Percentiles rank a stretch among this genome's conserved stretches.
Conservation (phyloP, 768 basidiomycete genomes). For the Polyporus arcularius region DNA sequence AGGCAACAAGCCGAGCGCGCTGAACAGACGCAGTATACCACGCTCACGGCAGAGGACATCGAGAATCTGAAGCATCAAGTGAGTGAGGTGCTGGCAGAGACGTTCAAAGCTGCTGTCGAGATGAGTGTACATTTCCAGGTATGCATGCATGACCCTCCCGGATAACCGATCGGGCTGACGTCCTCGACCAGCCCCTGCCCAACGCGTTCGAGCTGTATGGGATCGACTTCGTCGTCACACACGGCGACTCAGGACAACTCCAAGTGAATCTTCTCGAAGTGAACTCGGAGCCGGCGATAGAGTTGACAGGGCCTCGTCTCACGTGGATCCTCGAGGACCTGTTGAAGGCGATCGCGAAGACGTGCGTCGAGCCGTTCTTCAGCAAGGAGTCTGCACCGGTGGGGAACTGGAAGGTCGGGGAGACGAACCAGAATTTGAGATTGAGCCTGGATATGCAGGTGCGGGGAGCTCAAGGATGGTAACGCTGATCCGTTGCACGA, state of each 20-base stretch:
- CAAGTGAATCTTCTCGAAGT: slow-evolving; percentile 83
- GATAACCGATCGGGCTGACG: neutral
- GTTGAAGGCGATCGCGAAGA: slow-evolving; percentile 67
- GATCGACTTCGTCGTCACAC: slow-evolving; percentile 83
- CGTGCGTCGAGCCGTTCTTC: slow-evolving; percentile 74
- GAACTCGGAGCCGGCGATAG: slow-evolving; percentile 96
- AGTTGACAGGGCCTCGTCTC: slow-evolving; percentile 83
- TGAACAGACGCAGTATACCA: slow-evolving; percentile 6
- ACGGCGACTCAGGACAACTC: slow-evolving; percentile 36
- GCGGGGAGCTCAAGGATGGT: slow-evolving; percentile 35
- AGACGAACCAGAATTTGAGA: slow-evolving; percentile 52
- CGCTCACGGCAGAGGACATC: slow-evolving; percentile 42
- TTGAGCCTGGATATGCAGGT: slow-evolving; percentile 68
- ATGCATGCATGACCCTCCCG: slow-evolving; percentile 11
- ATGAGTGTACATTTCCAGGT: slow-evolving; percentile 88
- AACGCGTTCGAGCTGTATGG: slow-evolving; percentile 97
- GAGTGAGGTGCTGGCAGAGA: slow-evolving; percentile 67
- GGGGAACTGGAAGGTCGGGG: slow-evolving; percentile 50
- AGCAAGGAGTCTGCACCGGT: slow-evolving; percentile 7
- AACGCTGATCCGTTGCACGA: neutral
- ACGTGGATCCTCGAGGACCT: slow-evolving; percentile 81
- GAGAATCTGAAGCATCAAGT: slow-evolving; percentile 62
- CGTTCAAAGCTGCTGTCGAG: slow-evolving; percentile 82
- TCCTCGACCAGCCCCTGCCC: slow-evolving; percentile 62
- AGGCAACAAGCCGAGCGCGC: neutral